Evolutionary conservation across 176 grass and related monocot genomes (phyloP).

Genomic region (Melocanna baccifera): DNA sequence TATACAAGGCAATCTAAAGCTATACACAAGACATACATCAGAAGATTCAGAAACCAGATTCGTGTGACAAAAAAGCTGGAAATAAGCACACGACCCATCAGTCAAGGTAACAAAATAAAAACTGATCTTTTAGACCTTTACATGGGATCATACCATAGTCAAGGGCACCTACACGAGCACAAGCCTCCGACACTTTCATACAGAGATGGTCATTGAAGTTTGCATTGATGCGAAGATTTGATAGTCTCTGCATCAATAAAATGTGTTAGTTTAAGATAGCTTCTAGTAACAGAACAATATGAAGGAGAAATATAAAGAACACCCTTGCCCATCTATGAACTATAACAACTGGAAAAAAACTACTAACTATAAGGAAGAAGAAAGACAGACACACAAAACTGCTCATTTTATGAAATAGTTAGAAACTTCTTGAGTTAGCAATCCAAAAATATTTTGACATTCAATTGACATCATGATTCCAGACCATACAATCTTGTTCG

Average conservation of each 20-base stretch:
- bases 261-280: neutral
- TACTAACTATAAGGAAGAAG: neutral
- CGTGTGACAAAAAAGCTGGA: neutral
- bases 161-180: constrained; percentile 56
- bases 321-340: neutral
- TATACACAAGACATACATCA: neutral
- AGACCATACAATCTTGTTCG: neutral
- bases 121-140: neutral
- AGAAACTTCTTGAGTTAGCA: neutral
- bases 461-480: constrained; percentile 4
- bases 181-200: constrained; percentile 83
- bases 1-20: neutral
- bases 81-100: neutral
- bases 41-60: neutral
- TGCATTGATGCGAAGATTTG: constrained; percentile 83
- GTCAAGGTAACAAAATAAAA: constrained; percentile 20
- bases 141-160: constrained; percentile 71
- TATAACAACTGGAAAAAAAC: neutral
- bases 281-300: constrained; percentile 13
- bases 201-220: constrained; percentile 99
- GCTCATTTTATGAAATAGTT: neutral
- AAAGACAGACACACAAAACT: neutral
- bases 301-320: constrained; percentile 2
- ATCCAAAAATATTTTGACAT: constrained; percentile 10
- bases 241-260: constrained; percentile 65